These are phyloP conservation scores for Cyberlindnera americana DNA, from an alignment of 805 yeast species.

Conservation along the genomic window DNA sequence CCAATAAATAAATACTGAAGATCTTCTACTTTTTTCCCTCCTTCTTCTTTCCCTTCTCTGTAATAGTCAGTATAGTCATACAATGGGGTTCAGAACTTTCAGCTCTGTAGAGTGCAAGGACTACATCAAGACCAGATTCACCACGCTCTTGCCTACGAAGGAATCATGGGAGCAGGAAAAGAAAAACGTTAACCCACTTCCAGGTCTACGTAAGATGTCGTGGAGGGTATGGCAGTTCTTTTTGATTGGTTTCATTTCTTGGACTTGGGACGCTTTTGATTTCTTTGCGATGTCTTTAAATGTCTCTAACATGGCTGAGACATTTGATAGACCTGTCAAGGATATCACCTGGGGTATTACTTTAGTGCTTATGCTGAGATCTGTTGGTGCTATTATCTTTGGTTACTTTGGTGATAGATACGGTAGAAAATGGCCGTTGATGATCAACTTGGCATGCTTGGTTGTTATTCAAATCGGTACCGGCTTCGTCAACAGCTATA, in stretches of 20 bases:
- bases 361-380: conserved; percentile 62
- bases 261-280: conserved; percentile 69
- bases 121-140: conserved; percentile 38
- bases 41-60: not conserved
- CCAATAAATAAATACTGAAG: too few species aligned
- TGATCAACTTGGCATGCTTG: conserved; percentile 43
- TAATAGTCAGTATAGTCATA: not conserved
- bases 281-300: conserved; percentile 35
- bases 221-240: conserved; percentile 54
- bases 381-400: conserved; percentile 60
- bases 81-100: conserved; percentile 14
- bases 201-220: conserved; percentile 46
- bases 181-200: conserved; percentile 55
- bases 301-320: conserved; percentile 3
- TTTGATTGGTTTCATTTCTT: conserved; percentile 48
- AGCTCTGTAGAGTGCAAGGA: conserved; percentile 9
- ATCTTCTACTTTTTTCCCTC: not conserved
- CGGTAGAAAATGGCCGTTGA: conserved; percentile 60
- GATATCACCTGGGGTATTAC: conserved; percentile 59
- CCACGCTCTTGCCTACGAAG: conserved; percentile 47
- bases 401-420: conserved; percentile 58
- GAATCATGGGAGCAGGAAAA: conserved; percentile 35
- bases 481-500: conserved; percentile 54
- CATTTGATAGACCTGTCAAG: conserved; percentile 3
- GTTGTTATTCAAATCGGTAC: conserved; percentile 58